These are phyloP conservation scores for Gynostemma pentaphyllum DNA, from an alignment of 306 rosid species.

Conservation along the genomic window DNA sequence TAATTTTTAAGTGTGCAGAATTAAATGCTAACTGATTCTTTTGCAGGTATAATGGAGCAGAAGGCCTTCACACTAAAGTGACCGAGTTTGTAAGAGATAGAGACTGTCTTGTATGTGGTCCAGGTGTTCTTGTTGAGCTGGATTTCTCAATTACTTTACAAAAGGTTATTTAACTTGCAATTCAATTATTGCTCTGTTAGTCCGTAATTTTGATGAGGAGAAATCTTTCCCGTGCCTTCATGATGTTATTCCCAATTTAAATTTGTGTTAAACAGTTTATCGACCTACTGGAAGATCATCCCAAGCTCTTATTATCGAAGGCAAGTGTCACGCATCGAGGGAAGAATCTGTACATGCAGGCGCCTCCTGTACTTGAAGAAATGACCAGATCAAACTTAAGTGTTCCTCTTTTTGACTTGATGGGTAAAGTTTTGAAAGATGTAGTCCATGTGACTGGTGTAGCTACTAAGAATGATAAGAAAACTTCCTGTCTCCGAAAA, in stretches of 20 bases:
- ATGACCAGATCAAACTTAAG: constrained; percentile 85
- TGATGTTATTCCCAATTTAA: background rate
- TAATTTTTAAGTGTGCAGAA: background rate
- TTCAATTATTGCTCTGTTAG: background rate
- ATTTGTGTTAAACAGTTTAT: constrained; percentile 41
- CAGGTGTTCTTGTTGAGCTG: constrained; percentile 78
- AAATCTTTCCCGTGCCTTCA: background rate
- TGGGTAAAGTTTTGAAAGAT: constrained; percentile 60
- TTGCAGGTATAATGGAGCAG: constrained; percentile 82
- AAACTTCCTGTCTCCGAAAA: constrained; percentile 51
- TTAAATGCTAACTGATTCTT: constrained; percentile 10
- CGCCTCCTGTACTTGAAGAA: constrained; percentile 90
- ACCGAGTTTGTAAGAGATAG: constrained; percentile 84
- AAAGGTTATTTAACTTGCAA: constrained; percentile 35
- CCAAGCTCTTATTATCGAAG: constrained; percentile 56
- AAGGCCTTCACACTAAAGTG: constrained; percentile 87
- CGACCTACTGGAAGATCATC: constrained; percentile 68
- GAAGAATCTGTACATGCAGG: constrained; percentile 88
- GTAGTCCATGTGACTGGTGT: constrained; percentile 68
- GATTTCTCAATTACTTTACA: constrained; percentile 77
- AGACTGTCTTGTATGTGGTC: constrained; percentile 92
- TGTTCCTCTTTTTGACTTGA: constrained; percentile 47
- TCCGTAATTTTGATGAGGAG: constrained; percentile 5
- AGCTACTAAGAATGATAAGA: constrained; percentile 44
- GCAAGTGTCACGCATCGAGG: constrained; percentile 70